These are phyloP conservation scores for Pyricularia grisea DNA, from an alignment of 2,329 filamentous ascomycete species.

Conservation along the genomic window DNA sequence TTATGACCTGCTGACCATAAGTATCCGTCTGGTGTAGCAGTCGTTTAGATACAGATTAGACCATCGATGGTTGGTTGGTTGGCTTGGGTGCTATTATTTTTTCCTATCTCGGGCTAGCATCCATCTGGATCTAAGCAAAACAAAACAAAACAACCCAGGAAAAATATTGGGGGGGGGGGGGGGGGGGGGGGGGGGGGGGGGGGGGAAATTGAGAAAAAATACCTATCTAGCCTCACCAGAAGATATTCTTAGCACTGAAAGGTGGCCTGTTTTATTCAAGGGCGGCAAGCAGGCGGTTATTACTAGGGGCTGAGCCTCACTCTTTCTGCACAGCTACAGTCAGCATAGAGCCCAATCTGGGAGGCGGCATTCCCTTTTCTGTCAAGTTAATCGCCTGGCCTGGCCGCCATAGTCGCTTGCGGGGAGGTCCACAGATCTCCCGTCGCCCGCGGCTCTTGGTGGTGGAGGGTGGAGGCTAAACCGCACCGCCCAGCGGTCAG, in stretches of 20 bases:
- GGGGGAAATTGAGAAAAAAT: too few species aligned
- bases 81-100: neutral
- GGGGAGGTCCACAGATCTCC: neutral
- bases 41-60: neutral
- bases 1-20: neutral
- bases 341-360: neutral
- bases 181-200: too few species aligned
- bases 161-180: too few species aligned
- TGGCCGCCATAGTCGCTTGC: neutral
- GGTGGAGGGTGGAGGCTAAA: neutral
- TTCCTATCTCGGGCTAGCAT: neutral
- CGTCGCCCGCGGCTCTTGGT: neutral
- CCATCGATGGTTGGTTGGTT: neutral
- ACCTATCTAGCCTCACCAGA: neutral
- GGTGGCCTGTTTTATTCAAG: neutral
- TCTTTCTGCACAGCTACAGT: neutral
- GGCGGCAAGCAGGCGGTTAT: neutral
- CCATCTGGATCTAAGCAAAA: neutral
- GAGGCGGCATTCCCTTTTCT: neutral
- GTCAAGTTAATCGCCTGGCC: neutral
- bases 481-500: neutral
- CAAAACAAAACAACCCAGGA: neutral
- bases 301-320: neutral
- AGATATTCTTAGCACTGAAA: neutral
- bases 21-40: neutral